Percentiles rank a stretch among this genome's conserved stretches.
phyloP scores from a whole-genome alignment of 306 rosid species.

The Ceratonia siliqua region DNA sequence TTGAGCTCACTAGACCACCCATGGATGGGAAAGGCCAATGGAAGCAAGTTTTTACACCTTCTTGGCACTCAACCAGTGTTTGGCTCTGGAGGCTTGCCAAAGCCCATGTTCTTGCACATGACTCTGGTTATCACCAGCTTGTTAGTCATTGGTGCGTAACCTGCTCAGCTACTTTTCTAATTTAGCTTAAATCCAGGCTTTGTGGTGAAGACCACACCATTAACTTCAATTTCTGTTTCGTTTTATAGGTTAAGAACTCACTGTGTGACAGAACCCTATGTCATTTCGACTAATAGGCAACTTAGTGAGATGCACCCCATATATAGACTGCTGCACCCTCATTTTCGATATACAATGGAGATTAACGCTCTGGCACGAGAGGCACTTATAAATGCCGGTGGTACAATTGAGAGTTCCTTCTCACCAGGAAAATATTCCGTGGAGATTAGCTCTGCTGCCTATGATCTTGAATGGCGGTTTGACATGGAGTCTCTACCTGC shows the following conservation, averaged over 20 bases:
- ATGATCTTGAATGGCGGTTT: conserved; percentile 66
- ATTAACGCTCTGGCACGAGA: conserved; percentile 83
- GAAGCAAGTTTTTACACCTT: conserved; percentile 62
- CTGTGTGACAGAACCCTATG: conserved; percentile 71
- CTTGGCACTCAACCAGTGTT: conserved; percentile 63
- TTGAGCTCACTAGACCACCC: conserved; percentile 77
- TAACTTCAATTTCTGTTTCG: neutral
- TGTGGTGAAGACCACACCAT: neutral
- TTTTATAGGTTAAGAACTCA: conserved; percentile 81
- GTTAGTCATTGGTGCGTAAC: conserved; percentile 71
- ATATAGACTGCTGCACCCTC: conserved; percentile 71
- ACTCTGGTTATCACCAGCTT: conserved; percentile 86
- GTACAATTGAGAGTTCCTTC: conserved; percentile 65
- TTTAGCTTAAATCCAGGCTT: neutral
- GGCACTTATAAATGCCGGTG: conserved; percentile 72
- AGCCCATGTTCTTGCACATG: conserved; percentile 86
- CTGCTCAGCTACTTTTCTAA: neutral
- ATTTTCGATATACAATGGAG: conserved; percentile 83
- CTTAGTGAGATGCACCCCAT: conserved; percentile 86
- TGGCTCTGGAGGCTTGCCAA: conserved; percentile 95
- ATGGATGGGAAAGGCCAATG: conserved; percentile 58
- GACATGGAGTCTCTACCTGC: conserved; percentile 69
- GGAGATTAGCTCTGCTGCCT: conserved; percentile 66
- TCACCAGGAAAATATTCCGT: conserved; percentile 62
- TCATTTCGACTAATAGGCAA: conserved; percentile 81